Evolutionary conservation across 2,329 filamentous ascomycete genomes (phyloP).

Genomic region (Phyllosticta citribraziliensis): DNA sequence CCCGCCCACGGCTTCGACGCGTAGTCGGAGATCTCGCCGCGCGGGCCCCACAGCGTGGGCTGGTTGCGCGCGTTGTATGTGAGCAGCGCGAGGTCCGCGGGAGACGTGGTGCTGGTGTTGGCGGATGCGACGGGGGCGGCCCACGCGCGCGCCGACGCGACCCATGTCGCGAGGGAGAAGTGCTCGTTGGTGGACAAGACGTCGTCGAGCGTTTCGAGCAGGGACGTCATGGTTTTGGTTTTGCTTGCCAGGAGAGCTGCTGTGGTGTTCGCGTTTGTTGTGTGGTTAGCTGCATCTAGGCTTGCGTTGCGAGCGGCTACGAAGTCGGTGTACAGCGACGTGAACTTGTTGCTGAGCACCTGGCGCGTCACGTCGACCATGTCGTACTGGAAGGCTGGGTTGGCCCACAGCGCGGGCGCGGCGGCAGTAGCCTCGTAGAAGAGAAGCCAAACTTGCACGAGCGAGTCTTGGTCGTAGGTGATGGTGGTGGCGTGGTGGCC

Average conservation of each 20-base stretch:
- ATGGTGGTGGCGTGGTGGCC: conserved; percentile 35
- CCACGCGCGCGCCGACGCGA: conserved; percentile 28
- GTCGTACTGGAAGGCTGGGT: conserved; percentile 37
- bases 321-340: conserved; percentile 29
- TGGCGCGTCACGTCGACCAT: conserved; percentile 42
- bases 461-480: conserved; percentile 30
- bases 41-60: conserved; percentile 42
- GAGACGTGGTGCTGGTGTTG: background rate
- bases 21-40: conserved; percentile 41
- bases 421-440: conserved; percentile 28
- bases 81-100: background rate
- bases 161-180: conserved; percentile 36
- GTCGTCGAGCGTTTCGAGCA: conserved; percentile 31
- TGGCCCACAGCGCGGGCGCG: conserved; percentile 28
- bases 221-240: background rate
- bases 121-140: conserved; percentile 7
- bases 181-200: conserved; percentile 34
- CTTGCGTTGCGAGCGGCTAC: conserved; percentile 21
- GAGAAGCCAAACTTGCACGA: conserved; percentile 32
- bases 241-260: conserved; percentile 18
- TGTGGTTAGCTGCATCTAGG: conserved; percentile 8
- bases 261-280: conserved; percentile 18
- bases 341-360: conserved; percentile 39
- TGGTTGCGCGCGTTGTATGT: conserved; percentile 41
- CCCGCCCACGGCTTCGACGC: conserved; percentile 42